Base-by-base conservation (phyloP, 768 basidiomycete genomes). In the Pleurotus tuber-regium region DNA sequence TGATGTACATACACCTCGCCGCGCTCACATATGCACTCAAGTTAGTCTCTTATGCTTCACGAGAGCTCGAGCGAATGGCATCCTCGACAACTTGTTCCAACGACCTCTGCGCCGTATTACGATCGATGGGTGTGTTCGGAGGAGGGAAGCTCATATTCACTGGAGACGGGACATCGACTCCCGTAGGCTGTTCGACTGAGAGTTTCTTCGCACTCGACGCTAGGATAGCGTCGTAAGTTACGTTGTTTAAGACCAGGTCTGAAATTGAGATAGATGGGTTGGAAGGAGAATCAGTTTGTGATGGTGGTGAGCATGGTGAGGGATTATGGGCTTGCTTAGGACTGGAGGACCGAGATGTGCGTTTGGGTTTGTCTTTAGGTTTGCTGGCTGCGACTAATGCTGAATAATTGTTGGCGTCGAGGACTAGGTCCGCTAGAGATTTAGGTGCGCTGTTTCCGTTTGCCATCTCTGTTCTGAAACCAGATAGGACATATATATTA, bases 171-270 rank as follows among this genome's bases (percentile, higher is more conserved):
- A 31, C 46, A 8, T 19, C 28, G 10, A 5, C 30, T 10, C 21
- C 26, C 3, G 25, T 25, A 18, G n/a, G 10, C 19, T 31, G 12
- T n/a, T 19, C 18, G 8, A 48, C 31, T 11, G 46, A 48, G 29
- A 62, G 53, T 19, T 47, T 50, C 47, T 58, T 62, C 23, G 55
- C 36, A 12, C 54, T 57, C 2, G 61, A 59, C 24, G 56, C 61
- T 42, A 63, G 53, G 31, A 63, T 62, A 3, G 54, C 57, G 51
- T 62, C 61, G 40, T 63, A 63, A 8, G 61, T 63, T 19, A 62
- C 36, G 31, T 58, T 56, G 46, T 62, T 43, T 23, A 63, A 52
- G 11, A 59, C 49, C 23, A 59, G 47, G 36, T 63, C 61, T 1
- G 55, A 38, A 14, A 60, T 44, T 7, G 60, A 63, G 4, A 52